Evolutionary conservation across 2,329 filamentous ascomycete genomes (phyloP).

Genomic region (Aureobasidium sp.): DNA sequence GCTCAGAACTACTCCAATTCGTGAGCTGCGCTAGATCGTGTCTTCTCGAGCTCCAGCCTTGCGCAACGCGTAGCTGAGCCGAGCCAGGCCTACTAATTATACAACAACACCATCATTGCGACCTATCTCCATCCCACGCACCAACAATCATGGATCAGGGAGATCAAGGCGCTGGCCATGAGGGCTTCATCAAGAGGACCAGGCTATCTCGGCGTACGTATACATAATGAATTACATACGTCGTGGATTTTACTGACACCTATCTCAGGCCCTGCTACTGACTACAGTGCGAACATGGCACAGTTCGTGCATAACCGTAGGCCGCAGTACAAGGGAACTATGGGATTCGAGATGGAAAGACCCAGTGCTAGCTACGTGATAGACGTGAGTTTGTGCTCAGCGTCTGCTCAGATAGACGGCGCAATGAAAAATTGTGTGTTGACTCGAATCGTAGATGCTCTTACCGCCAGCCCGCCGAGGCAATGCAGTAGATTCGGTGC

Average conservation of each 20-base stretch:
- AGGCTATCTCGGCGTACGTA: conserved; percentile 13
- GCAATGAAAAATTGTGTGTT: neutral
- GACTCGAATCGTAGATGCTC: conserved; percentile 55
- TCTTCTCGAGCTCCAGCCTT: neutral
- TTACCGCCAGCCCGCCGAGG: conserved; percentile 69
- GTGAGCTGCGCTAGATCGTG: neutral
- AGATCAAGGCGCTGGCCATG: conserved; percentile 13
- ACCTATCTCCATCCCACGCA: neutral
- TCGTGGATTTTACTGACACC: neutral
- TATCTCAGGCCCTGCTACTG: conserved; percentile 69
- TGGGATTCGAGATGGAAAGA: conserved; percentile 68
- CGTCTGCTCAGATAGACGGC: conserved; percentile 11
- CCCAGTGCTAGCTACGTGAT: conserved; percentile 85
- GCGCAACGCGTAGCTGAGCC: neutral
- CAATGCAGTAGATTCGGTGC: conserved; percentile 75
- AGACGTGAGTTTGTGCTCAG: conserved; percentile 52
- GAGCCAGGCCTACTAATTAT: neutral
- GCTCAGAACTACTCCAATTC: neutral
- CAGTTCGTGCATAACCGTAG: conserved; percentile 85
- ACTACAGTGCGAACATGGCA: conserved; percentile 82
- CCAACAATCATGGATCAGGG: conserved; percentile 14
- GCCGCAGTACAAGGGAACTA: conserved; percentile 64
- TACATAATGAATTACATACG: too few species aligned
- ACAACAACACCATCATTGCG: neutral
- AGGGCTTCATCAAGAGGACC: conserved; percentile 12